Evolutionary conservation across 1,284 basidiomycete species (phyloP), one percentile per base, ranked within the genome.

Genomic region (Ceratobasidium sp.): DNA sequence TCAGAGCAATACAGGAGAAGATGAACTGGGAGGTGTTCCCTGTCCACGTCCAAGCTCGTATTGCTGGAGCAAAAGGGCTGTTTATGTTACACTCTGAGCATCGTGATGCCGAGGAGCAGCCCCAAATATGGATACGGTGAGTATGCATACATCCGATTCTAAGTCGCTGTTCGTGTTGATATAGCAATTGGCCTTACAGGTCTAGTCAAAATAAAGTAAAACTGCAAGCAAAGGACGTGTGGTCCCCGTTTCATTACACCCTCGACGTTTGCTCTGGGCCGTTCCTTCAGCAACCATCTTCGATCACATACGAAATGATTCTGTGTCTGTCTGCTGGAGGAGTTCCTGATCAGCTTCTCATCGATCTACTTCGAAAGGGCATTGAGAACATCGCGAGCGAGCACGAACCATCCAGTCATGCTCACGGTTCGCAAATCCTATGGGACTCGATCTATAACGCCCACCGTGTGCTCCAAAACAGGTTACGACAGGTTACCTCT

Each of bases 31-130:
- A 58, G 6, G 26, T 23, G 5, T 60, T 77, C 15, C 78, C 78
- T 18, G 61, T 63, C 12, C 68, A 68, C 23, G 33, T 79, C 15
- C 78, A 79, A 44, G 78, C 64, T 26, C 73, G 78, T 23, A 66
- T 79, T 51, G 78, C 76, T 3, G 78, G 78, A 15, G 75, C 78
- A 5, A 79, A 79, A 49, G 78, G 78, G 3, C 18, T 79, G 4
- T 79, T 76, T 68, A n/a, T 77, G 23, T 60, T 77, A 10, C 18
- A 79, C 39, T 44, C 58, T 28, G 64, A 67, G 5, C n/a, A 67
- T 49, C 40, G 33, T 44, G 67, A 72, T 42, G 46, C 42, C 15
- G n/a, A 51, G 12, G 58, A 42, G 9, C 20, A 5, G 13, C 78
- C 76, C 13, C 49, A 46, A 20, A 77, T 79, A n/a, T 79, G 78